Conservation (phyloP, 106 monocot genomes). For the Platanthera zijinensis region DNA sequence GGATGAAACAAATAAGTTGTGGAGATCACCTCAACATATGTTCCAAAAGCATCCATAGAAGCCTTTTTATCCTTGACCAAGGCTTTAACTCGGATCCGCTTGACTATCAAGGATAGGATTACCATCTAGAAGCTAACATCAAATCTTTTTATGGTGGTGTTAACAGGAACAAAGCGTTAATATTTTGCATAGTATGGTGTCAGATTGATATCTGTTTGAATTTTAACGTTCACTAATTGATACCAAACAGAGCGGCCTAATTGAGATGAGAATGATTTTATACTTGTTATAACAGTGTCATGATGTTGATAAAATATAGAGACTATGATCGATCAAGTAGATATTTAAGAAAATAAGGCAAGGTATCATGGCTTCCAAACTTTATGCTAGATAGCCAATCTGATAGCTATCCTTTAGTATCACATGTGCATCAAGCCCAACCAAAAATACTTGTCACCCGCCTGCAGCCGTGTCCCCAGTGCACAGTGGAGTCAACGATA, state of each 20-base stretch:
- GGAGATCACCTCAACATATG: slow-evolving; percentile 76
- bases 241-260: not conserved
- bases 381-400: not conserved
- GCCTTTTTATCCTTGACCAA: slow-evolving; percentile 79
- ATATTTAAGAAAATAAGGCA: not conserved
- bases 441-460: not conserved
- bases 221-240: not conserved
- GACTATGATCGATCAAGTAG: not conserved
- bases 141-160: not conserved
- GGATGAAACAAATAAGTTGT: not conserved
- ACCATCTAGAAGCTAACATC: slow-evolving; percentile 55
- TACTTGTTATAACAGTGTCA: not conserved
- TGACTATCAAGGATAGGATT: slow-evolving; percentile 70
- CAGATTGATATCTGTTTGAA: not conserved
- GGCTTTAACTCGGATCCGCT: slow-evolving; percentile 70
- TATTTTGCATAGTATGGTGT: not conserved
- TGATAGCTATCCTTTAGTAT: not conserved
- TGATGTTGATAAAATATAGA: not conserved
- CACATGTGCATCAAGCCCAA: not conserved
- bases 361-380: too few species aligned
- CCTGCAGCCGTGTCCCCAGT: too few species aligned
- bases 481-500: too few species aligned
- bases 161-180: not conserved
- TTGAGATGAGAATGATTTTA: not conserved
- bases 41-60: slow-evolving; percentile 79